Base-by-base conservation (phyloP, 1,139 yeast species). In the Scheffersomyces quercinus region DNA sequence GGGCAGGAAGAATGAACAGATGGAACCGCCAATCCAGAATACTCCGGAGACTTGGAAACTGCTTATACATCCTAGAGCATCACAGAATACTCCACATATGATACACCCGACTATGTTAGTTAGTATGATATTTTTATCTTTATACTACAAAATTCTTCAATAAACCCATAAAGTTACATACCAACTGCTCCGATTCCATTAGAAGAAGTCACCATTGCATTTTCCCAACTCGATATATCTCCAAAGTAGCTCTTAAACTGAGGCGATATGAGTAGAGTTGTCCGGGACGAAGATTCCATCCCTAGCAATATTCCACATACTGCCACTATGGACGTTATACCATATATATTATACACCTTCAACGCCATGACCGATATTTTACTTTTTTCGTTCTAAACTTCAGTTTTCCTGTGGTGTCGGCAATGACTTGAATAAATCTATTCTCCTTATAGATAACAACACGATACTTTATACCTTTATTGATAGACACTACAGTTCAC, bases 171-270 rank as follows among this genome's bases (percentile, higher is more conserved):
- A 20, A 20, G 5, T 13, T 50, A 62, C 51, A 35, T 59, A 64
- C 68, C 50, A 16, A 64, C 57, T 12, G 71, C 69, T 0, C 76
- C 75, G 12, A 68, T 54, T 3, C 68, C 53, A 42, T 54, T 63
- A 39, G 67, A 57, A 26, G 70, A 56, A 33, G 56, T 58, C 11
- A 69, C 42, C 42, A 69, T 42, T 12, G 60, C 58, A 9, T 54
- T 59, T 40, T 68, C 73, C 47, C 64, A 48, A 10, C 49, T 51
- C 6, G 57, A 41, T 8, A 60, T 49, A 2, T 39, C 44, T 11
- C 64, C 65, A 48, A 55, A 70, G 43, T 53, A 64, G 3, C 47
- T 51, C 31, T 48, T 47, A 37, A 68, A 67, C 33, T 52, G 55
- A 5, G 48, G 43, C 7, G 64, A 52, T 9, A 58, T 52, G 31